Conservation (phyloP, 768 basidiomycete species). For the Dioszegia crocea region DNA sequence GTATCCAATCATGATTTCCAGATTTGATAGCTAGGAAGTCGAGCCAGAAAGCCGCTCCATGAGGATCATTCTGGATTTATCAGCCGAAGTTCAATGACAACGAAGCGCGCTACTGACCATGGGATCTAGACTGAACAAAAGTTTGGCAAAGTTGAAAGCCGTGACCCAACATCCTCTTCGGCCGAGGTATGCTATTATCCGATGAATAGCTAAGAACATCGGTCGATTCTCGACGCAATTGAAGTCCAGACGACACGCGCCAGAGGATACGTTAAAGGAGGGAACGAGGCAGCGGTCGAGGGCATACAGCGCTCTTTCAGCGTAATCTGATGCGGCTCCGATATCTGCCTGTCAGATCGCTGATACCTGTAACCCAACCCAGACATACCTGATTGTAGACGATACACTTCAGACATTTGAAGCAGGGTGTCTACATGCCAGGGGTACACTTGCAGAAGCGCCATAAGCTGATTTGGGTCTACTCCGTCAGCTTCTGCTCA, state of each 20-base stretch:
- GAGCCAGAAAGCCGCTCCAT: conserved; percentile 69
- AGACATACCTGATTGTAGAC: conserved; percentile 74
- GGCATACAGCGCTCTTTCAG: conserved; percentile 88
- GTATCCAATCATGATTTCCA: conserved; percentile 72
- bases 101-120: conserved; percentile 6
- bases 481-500: background rate
- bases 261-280: conserved; percentile 76
- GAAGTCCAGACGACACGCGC: conserved; percentile 80
- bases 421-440: conserved; percentile 92
- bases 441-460: conserved; percentile 68
- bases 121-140: conserved; percentile 80
- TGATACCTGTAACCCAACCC: background rate
- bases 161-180: conserved; percentile 86
- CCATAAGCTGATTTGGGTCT: conserved; percentile 59
- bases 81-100: background rate
- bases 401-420: conserved; percentile 76
- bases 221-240: conserved; percentile 82
- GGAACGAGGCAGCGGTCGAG: conserved; percentile 88
- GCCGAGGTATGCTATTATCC: conserved; percentile 78
- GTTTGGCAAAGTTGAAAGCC: conserved; percentile 83
- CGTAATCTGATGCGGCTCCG: conserved; percentile 74
- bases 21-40: conserved; percentile 81
- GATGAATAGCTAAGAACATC: conserved; percentile 81
- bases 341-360: conserved; percentile 58
- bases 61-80: conserved; percentile 62